A percentile compares a stretch with the other conserved stretches of the same genome.
Evolutionary conservation across 148 eudicot genomes (phyloP).

Genomic region (Nepenthes mirabilis): DNA sequence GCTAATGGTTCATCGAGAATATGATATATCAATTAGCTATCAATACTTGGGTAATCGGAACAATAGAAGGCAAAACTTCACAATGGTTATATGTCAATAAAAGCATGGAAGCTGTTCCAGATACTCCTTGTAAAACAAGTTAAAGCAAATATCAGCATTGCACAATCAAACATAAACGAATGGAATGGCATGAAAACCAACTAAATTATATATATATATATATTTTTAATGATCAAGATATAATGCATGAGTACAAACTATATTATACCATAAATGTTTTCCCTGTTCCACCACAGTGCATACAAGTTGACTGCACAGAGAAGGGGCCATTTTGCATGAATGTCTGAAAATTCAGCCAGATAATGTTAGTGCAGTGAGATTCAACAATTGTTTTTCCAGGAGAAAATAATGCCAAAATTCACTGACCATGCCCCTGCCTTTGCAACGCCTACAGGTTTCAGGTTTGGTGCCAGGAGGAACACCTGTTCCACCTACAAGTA

Average conservation of each 20-base stretch:
- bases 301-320: constrained; percentile 46
- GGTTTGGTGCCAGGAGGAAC: constrained; percentile 96
- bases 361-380: constrained; percentile 4
- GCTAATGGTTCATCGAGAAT: too few species aligned
- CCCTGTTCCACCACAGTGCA: constrained; percentile 61
- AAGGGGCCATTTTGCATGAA: constrained; percentile 48
- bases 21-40: too few species aligned
- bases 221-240: neutral
- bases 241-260: neutral
- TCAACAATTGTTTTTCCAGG: neutral
- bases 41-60: too few species aligned
- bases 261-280: constrained; percentile 57
- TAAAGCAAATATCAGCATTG: too few species aligned
- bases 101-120: too few species aligned
- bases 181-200: neutral
- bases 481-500: constrained; percentile 63
- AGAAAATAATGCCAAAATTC: constrained; percentile 4
- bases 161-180: neutral
- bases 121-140: too few species aligned
- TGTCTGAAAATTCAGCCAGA: constrained; percentile 29
- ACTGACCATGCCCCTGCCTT: constrained; percentile 78
- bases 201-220: neutral
- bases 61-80: too few species aligned
- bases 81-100: too few species aligned
- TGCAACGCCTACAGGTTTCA: constrained; percentile 77